Percentiles rank a stretch among this genome's conserved stretches.
Conservation (phyloP, 164 flowering plant species). For the Berberis thunbergii region DNA sequence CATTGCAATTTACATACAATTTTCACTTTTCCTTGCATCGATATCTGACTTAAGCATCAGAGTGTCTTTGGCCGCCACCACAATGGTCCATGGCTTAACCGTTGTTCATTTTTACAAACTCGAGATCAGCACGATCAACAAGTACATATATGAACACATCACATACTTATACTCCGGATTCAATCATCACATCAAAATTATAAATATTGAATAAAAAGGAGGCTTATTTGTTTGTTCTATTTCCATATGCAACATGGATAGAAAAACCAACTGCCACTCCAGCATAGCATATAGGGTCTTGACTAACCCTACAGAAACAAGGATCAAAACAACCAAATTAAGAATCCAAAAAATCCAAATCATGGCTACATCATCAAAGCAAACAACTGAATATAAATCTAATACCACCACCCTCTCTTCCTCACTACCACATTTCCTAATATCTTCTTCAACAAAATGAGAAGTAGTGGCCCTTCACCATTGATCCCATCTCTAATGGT, state of each 20-base stretch:
- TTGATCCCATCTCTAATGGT: slow-evolving; percentile 33
- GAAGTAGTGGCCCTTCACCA: slow-evolving; percentile 33
- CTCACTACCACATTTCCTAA: background rate
- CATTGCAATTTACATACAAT: no score
- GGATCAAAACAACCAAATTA: background rate
- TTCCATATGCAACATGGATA: background rate
- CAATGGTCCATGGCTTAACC: no score
- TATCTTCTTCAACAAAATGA: background rate
- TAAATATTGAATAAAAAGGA: no score
- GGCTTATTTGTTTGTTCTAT: background rate
- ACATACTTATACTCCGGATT: no score
- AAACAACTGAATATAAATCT: background rate
- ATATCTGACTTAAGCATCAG: no score
- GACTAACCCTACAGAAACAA: background rate
- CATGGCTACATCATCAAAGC: background rate
- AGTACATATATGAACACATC: no score
- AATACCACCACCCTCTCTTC: background rate
- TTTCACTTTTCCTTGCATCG: no score
- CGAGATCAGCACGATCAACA: no score
- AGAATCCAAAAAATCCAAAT: background rate
- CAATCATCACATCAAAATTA: no score
- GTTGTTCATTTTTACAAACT: no score
- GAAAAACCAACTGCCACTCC: background rate
- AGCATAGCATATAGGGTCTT: background rate
- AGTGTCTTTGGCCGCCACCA: no score